phyloP scores from a whole-genome alignment of 225 moss, liverwort and hornwort genomes.

The Pseudoscleropodium purum region DNA sequence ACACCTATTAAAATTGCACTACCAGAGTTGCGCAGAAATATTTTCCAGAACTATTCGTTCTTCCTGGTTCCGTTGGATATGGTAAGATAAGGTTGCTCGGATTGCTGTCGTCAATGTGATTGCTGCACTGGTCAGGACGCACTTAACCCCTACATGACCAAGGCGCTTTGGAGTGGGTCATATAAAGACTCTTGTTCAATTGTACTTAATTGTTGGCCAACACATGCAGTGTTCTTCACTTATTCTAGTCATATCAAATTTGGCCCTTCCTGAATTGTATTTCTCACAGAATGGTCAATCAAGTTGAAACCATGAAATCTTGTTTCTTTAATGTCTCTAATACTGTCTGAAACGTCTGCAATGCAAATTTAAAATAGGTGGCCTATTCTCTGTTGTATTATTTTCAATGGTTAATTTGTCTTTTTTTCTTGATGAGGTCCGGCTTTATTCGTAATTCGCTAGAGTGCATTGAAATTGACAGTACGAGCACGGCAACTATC shows the following conservation, averaged over 20 bases:
- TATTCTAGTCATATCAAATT: background rate
- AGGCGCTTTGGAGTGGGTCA: background rate
- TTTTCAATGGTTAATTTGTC: background rate
- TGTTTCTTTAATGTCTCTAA: background rate
- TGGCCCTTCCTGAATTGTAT: background rate
- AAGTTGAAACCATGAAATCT: background rate
- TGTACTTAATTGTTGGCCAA: background rate
- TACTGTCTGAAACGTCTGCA: background rate
- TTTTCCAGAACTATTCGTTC: slow-evolving; percentile 28
- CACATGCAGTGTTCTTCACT: background rate
- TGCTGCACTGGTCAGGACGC: background rate
- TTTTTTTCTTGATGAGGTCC: background rate
- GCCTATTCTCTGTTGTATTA: background rate
- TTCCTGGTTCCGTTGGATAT: slow-evolving; percentile 24
- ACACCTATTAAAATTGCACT: slow-evolving; percentile 32
- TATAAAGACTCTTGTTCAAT: background rate
- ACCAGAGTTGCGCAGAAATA: slow-evolving; percentile 26
- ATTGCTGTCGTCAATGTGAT: background rate
- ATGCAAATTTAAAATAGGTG: background rate
- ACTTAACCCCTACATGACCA: background rate
- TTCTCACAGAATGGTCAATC: background rate
- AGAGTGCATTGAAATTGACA: slow-evolving; percentile 20
- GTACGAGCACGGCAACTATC: slow-evolving; percentile 35
- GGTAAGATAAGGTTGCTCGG: slow-evolving; percentile 7
- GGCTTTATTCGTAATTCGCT: background rate